Evolutionary conservation across 768 basidiomycete species (phyloP), one percentile per base, ranked within the genome.

Genomic region (Sporobolomyces phaffii): DNA sequence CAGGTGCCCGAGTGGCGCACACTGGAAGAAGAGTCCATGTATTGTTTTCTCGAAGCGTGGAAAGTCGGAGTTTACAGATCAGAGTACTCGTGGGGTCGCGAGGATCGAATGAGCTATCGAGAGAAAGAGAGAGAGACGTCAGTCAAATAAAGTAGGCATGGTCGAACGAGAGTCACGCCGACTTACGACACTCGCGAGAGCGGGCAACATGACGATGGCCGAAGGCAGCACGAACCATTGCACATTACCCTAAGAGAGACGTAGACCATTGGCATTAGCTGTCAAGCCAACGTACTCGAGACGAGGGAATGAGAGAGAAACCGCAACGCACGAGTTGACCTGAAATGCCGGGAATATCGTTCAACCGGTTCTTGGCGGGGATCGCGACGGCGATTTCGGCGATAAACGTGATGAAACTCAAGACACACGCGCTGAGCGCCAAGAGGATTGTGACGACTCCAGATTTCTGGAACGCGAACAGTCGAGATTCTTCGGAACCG

Each of bases 141-240:
- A 50, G 31, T 51, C 14, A 41, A 44, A 28, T 10, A 34, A 24
- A 52, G 38, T 17, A 20, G 18, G 53, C 24, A 9, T 38, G n/a
- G n/a, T n/a, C n/a, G n/a, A n/a, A n/a, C n/a, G n/a, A n/a, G n/a
- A n/a, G n/a, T 38, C 38, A 9, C 38, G 17, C 10, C 9, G 31
- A 62, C 69, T 33, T 17, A 71, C 65, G 9, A 72, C 66, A 5
- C 40, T 47, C 17, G 61, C 22, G 43, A 72, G 36, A 1, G 60
- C 70, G 5, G 63, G 63, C 33, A 72, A 15, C 60, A 62, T 65
- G 43, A 68, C 44, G 20, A 68, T 53, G n/a, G 40, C 40, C 1
- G 29, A 62, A 1, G 70, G 70, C 10, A 72, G 64, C 1, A 44
- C 26, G 52, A 65, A 72, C 70, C 70, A 72, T 59, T 68, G 70